Evolutionary conservation across 1,284 basidiomycete genomes (phyloP), one percentile per base, ranked within the genome.

Genomic region (Cryptococcus maquisensis): DNA sequence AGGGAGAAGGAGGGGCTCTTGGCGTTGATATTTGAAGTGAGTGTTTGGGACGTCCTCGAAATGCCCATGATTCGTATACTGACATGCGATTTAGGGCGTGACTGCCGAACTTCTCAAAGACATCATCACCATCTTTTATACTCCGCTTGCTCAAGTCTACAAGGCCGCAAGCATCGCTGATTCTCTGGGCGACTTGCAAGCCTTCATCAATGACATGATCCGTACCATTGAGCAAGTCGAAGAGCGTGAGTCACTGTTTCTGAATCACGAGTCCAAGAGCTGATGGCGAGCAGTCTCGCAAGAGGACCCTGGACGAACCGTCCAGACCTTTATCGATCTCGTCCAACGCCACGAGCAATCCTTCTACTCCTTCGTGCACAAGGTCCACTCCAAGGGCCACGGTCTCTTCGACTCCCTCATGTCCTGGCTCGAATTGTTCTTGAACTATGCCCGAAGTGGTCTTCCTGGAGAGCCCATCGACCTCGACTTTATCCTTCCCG

Each of bases 81-180:
- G 37, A 18, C 13, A n/a, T 7, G 39, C 28, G n/a, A 41, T 26
- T 18, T 59, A 95, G 91, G 93, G 94, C 13, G 87, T 87, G 40
- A 98, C 96, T 0, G 86, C 96, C 3, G 95, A 98, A 47, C 79
- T 99, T 39, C 79, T 98, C 65, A 98, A 95, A 76, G 96, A 99
- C 72, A 98, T 99, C 59, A 93, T 99, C 65, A 98, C 96, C 12
- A 98, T 99, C 59, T 98, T 99, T 76, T 99, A 99, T 75, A 79
- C 94, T 1, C 96, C 96, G 1, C 80, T 99, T n/a, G 96, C 96
- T 0, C 90, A 95, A 67, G 96, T 98, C 2, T 99, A 98, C 79
- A 88, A 90, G 69, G 95, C 95, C 4, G 96, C 96, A 4, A 97
- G 90, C 71, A 97, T 99, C 52, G 88, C 90, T 10, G 95, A 98